phyloP scores from a whole-genome alignment of 768 basidiomycete genomes.

The Butyriboletus loyo region DNA sequence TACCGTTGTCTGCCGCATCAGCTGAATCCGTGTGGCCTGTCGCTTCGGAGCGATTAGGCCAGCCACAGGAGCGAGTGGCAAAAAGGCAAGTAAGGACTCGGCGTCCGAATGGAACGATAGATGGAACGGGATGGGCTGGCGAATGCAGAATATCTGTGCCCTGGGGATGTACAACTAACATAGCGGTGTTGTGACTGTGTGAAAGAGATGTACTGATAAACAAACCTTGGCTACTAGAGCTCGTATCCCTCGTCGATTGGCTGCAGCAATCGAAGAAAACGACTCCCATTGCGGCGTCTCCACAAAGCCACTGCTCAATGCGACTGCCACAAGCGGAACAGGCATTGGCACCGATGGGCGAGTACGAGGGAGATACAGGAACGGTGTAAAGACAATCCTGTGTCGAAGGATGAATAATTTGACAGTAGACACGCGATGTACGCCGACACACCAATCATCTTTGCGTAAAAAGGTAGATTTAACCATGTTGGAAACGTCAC shows the following conservation, averaged over 20 bases:
- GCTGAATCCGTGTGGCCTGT: constrained; percentile 49
- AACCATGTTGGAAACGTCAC: constrained; percentile 40
- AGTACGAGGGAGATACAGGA: constrained; percentile 65
- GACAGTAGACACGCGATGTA: background rate
- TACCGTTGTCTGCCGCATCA: constrained; percentile 66
- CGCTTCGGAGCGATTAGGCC: constrained; percentile 27
- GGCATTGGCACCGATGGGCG: constrained; percentile 56
- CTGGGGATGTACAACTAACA: constrained; percentile 51
- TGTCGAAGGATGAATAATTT: background rate
- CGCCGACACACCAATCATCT: constrained; percentile 47
- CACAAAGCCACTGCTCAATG: constrained; percentile 38
- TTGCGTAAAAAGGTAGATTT: constrained; percentile 55
- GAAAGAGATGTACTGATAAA: background rate
- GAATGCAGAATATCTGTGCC: constrained; percentile 56
- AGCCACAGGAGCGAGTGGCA: constrained; percentile 53
- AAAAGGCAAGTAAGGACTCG: constrained; percentile 54
- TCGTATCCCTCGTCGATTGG: constrained; percentile 36
- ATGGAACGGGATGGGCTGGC: constrained; percentile 65
- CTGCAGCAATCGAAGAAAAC: constrained; percentile 40
- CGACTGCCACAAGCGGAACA: constrained; percentile 33
- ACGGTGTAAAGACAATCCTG: constrained; percentile 57
- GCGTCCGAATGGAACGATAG: constrained; percentile 56
- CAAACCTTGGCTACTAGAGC: constrained; percentile 38
- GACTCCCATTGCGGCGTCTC: constrained; percentile 49
- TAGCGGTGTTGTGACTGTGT: background rate